A percentile compares a stretch with the other conserved stretches of the same genome.
phyloP scores from a whole-genome alignment of 2,329 filamentous ascomycete genomes.

The Waltergamsia citrina region DNA sequence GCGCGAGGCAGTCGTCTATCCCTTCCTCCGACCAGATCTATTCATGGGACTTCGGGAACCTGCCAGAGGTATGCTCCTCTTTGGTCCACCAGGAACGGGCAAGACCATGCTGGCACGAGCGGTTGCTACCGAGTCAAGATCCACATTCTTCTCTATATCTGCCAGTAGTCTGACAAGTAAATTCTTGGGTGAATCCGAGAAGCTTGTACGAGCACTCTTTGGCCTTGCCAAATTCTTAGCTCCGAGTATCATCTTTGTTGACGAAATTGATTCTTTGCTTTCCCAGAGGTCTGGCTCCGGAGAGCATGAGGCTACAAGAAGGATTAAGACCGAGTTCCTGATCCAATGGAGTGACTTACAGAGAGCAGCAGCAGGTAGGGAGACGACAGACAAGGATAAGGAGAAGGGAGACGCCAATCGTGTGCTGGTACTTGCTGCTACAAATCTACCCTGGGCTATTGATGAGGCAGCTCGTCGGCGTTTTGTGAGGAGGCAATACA shows the following conservation, averaged over 20 bases:
- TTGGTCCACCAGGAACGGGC: constrained; percentile 93
- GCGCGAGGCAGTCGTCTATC: constrained; percentile 94
- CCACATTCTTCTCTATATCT: constrained; percentile 95
- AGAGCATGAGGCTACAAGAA: constrained; percentile 85
- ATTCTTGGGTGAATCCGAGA: constrained; percentile 92
- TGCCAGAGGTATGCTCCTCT: constrained; percentile 88
- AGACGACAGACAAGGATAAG: constrained; percentile 56
- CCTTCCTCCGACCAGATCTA: constrained; percentile 86
- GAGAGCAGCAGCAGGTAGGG: constrained; percentile 79
- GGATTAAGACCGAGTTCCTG: constrained; percentile 95
- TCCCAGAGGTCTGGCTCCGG: constrained; percentile 74
- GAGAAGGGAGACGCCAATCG: constrained; percentile 73
- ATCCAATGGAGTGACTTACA: constrained; percentile 97
- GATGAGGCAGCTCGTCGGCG: constrained; percentile 86
- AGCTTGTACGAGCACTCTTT: constrained; percentile 88
- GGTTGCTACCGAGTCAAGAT: constrained; percentile 91
- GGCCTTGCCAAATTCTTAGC: constrained; percentile 79
- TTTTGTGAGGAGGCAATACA: constrained; percentile 92
- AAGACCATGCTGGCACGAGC: constrained; percentile 95
- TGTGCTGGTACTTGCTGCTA: constrained; percentile 88
- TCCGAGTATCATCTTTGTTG: constrained; percentile 95
- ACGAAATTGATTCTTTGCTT: constrained; percentile 92
- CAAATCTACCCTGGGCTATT: constrained; percentile 95
- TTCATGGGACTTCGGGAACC: constrained; percentile 95
- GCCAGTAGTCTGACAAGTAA: constrained; percentile 92